These are phyloP conservation scores for Dalechampia spathulata DNA, from an alignment of 441 rosid genomes.

Conservation along the genomic window DNA sequence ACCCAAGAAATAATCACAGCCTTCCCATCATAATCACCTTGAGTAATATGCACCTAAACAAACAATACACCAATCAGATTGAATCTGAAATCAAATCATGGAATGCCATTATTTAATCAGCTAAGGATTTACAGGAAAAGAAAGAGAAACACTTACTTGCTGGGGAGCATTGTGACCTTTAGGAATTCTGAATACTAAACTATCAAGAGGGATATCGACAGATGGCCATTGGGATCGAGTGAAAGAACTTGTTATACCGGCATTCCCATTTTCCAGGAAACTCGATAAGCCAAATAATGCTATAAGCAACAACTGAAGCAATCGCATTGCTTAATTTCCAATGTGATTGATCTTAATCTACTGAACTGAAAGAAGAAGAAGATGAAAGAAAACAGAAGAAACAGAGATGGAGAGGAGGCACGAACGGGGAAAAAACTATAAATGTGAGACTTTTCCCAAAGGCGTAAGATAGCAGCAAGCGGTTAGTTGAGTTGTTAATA, in stretches of 20 bases:
- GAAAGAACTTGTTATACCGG: constrained; percentile 30
- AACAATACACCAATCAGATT: background rate
- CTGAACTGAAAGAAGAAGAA: no score
- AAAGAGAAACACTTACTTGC: constrained; percentile 29
- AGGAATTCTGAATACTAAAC: constrained; percentile 36
- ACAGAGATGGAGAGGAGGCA: background rate
- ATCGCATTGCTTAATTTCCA: background rate
- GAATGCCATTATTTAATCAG: background rate
- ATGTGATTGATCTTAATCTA: background rate
- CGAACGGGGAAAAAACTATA: background rate
- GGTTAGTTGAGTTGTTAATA: background rate
- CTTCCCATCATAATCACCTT: constrained; percentile 84
- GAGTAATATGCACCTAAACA: constrained; percentile 72
- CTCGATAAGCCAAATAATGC: background rate
- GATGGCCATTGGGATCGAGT: constrained; percentile 40
- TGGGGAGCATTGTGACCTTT: constrained; percentile 41
- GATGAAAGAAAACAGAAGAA: background rate
- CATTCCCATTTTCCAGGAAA: constrained; percentile 14
- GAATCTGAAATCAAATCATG: background rate
- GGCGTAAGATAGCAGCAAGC: constrained; percentile 8
- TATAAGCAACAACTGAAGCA: constrained; percentile 10
- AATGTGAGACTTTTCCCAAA: background rate
- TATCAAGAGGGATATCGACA: constrained; percentile 33
- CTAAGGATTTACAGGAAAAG: background rate
- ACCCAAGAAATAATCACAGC: constrained; percentile 87